Evolutionary conservation across 257 asterid genomes (phyloP).

Genomic region (Ocimum tenuiflorum): DNA sequence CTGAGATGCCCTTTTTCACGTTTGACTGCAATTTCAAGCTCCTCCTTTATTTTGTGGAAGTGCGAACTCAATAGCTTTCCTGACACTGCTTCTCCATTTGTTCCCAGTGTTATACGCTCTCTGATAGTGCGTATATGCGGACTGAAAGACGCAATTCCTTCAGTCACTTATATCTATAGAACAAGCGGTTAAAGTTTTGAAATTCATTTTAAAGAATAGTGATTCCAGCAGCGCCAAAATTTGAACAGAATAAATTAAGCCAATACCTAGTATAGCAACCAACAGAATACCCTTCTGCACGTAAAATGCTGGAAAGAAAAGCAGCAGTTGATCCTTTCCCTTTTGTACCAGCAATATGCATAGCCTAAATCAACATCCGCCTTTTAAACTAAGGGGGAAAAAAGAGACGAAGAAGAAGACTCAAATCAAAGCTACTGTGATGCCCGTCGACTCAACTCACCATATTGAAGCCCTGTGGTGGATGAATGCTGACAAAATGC

Average conservation of each 20-base stretch:
- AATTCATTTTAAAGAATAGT: not conserved
- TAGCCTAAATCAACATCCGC: slow-evolving; percentile 37
- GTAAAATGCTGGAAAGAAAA: slow-evolving; percentile 68
- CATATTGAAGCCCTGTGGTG: too few species aligned
- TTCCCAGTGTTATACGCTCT: slow-evolving; percentile 84
- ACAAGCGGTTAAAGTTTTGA: not conserved
- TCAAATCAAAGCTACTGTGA: not conserved
- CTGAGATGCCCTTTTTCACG: slow-evolving; percentile 61
- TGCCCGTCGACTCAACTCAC: not conserved
- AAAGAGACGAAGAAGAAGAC: not conserved
- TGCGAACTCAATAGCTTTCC: slow-evolving; percentile 51
- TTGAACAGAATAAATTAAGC: not conserved
- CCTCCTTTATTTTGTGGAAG: slow-evolving; percentile 46
- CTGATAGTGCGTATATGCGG: slow-evolving; percentile 85
- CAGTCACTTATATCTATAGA: slow-evolving; percentile 11
- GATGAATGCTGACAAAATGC: not conserved
- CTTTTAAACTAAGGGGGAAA: not conserved
- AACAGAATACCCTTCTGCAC: slow-evolving; percentile 85
- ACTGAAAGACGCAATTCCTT: slow-evolving; percentile 37
- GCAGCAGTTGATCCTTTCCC: slow-evolving; percentile 98
- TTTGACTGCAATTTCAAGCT: slow-evolving; percentile 50
- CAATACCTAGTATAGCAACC: slow-evolving; percentile 88
- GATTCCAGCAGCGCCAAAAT: slow-evolving; percentile 9
- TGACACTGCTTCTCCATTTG: slow-evolving; percentile 58
- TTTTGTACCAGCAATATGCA: slow-evolving; percentile 93